Evolutionary conservation across 2,329 filamentous ascomycete species (phyloP), one percentile per base, ranked within the genome.

Genomic region (Paracoccidioides lutzii): DNA sequence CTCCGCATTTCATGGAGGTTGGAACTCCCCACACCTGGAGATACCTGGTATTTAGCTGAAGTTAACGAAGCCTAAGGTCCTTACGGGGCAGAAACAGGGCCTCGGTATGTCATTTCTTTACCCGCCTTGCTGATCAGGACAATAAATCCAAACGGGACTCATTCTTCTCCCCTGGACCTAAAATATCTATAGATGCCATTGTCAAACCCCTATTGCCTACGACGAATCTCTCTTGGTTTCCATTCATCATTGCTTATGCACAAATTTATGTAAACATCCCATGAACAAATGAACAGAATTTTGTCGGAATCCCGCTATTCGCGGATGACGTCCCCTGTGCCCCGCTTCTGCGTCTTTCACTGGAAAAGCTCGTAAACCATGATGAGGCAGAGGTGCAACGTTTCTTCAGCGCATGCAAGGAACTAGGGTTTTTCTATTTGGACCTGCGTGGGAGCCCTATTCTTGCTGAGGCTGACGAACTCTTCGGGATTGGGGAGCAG

Each of bases 401-500:
- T 28, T 66, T 77, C 28, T 70, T 67, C 35, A 55, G 65, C 38
- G 70, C 71, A n/a, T 72, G 69, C n/a, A 66, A 69, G 43, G 72
- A 79, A 3, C 67, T 81, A 0, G 78, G 79, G 1, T 81, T 81
- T 67, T 81, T 81, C 67, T 81, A 81, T 59, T 69, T 81, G 5
- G 76, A 81, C 59, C 65, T 81, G 2, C 66, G 69, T 28, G 63
- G 63, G 50, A 64, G 69, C 12, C 62, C 62, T 0, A 61, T 80
- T 3, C 66, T 80, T 0, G 44, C 60, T 1, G 68, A 76, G 55
- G 73, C 75, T 2, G 70, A 78, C 43, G 56, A 64, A 0, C 62
- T 81, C 5, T 80, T 80, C 59, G 52, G 64, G 2, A 65, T 79
- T 5, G 75, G 73, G 58, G 66, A 73, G 52, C 56, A 63, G 3